Conservation (phyloP, 352 stramenopile species). For the Elongisporangium undulatum region DNA sequence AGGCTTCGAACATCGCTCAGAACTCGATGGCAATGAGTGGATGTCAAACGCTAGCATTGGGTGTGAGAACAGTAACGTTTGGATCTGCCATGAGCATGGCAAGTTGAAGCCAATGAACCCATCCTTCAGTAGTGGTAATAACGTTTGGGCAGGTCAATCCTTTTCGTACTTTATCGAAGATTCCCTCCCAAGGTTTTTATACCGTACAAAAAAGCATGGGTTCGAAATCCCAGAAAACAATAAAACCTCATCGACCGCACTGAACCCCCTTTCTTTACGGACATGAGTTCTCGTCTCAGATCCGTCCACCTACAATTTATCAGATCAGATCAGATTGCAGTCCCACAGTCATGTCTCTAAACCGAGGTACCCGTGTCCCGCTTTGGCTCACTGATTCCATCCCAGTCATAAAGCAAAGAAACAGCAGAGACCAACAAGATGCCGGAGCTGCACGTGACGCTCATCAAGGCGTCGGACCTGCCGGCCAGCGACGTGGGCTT, state of each 20-base stretch:
- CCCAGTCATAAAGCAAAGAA: background rate
- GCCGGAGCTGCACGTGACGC: conserved; percentile 60
- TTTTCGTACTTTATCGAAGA: background rate
- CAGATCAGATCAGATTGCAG: background rate
- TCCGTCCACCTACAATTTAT: background rate
- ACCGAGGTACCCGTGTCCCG: background rate
- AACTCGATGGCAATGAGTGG: too few species aligned
- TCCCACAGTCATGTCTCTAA: background rate
- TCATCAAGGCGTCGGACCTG: conserved; percentile 63
- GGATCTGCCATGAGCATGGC: too few species aligned
- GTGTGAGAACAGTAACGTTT: too few species aligned
- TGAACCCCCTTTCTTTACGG: background rate
- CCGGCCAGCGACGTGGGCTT: conserved; percentile 53
- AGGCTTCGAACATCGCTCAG: too few species aligned
- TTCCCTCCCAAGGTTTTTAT: background rate
- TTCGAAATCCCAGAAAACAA: background rate
- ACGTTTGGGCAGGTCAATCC: background rate
- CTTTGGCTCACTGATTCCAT: background rate
- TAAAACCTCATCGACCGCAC: background rate
- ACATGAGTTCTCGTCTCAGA: background rate
- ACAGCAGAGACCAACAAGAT: conserved; percentile 21
- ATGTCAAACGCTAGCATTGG: too few species aligned
- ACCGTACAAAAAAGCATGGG: background rate
- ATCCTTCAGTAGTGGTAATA: background rate
- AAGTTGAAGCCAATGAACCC: background rate